Evolutionary conservation across 306 rosid species (phyloP).

Genomic region (Ormosia semicastrata): DNA sequence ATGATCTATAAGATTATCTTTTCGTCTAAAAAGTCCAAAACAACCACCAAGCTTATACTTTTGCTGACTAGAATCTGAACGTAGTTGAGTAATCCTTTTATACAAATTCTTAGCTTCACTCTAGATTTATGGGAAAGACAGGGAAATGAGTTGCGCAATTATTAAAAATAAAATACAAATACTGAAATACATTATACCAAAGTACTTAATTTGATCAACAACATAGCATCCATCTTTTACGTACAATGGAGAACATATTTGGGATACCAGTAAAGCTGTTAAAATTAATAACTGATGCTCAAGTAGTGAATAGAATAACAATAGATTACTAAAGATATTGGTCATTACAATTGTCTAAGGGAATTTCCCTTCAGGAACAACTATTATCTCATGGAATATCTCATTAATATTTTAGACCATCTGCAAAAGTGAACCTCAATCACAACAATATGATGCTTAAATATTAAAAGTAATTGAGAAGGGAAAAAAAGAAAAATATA

Average conservation of each 20-base stretch:
- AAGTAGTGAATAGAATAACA: neutral
- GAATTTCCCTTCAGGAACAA: neutral
- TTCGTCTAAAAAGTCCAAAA: slow-evolving; percentile 58
- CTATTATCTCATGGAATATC: neutral
- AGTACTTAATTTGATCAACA: neutral
- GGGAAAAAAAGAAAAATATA: neutral
- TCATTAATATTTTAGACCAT: neutral
- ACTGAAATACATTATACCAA: neutral
- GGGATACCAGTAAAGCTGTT: neutral
- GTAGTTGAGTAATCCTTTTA: slow-evolving; percentile 48
- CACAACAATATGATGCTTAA: neutral
- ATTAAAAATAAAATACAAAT: slow-evolving; percentile 9
- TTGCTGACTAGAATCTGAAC: slow-evolving; percentile 43
- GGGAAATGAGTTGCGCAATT: slow-evolving; percentile 9
- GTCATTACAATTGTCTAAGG: neutral
- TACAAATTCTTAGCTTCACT: slow-evolving; percentile 54
- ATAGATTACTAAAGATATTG: neutral
- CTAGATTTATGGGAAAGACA: slow-evolving; percentile 43
- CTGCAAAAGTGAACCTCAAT: neutral
- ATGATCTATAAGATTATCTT: slow-evolving; percentile 52
- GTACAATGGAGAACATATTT: neutral
- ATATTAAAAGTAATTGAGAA: neutral
- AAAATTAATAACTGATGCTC: neutral
- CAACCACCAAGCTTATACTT: slow-evolving; percentile 31
- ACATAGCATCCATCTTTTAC: too few relatives aligned